Evolutionary conservation across 2,329 filamentous ascomycete species (phyloP).

Genomic region (Phoma sp.): DNA sequence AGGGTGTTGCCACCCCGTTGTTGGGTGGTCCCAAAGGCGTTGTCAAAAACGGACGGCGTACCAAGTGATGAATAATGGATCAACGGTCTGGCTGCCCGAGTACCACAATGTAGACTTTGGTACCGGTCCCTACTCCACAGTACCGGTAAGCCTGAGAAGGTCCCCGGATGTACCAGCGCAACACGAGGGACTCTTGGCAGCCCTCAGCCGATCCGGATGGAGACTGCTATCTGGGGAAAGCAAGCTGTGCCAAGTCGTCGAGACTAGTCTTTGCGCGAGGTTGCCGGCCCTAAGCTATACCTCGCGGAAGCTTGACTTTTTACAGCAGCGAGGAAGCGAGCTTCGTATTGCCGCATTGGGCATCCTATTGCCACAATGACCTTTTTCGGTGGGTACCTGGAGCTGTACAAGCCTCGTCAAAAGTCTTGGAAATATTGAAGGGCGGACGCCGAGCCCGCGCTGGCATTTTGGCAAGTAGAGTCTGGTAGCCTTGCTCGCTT

Average conservation of each 20-base stretch:
- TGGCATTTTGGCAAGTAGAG: background rate
- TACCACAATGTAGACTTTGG: background rate
- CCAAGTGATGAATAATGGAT: background rate
- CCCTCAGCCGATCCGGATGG: constrained; percentile 20
- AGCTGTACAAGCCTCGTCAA: constrained; percentile 19
- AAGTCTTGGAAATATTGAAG: constrained; percentile 38
- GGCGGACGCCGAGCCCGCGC: constrained; percentile 17
- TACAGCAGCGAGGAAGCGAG: background rate
- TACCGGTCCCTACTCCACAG: background rate
- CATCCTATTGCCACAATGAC: constrained; percentile 2
- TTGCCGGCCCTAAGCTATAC: constrained; percentile 1
- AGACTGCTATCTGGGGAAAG: constrained; percentile 2
- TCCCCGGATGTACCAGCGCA: constrained; percentile 1
- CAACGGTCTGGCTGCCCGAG: no score
- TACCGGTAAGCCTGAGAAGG: no score
- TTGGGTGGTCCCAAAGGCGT: background rate
- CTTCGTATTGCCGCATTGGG: constrained; percentile 4
- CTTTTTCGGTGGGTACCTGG: background rate
- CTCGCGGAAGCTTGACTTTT: constrained; percentile 9
- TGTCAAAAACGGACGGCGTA: background rate
- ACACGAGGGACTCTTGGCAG: constrained; percentile 8
- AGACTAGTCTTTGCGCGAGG: constrained; percentile 10
- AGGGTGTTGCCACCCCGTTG: background rate
- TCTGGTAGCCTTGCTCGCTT: constrained; percentile 10
- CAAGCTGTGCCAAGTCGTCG: constrained; percentile 16